Evolutionary conservation across 495 filamentous ascomycete genomes (phyloP), one percentile per base, ranked within the genome.

Genomic region (Pyronema domesticum): DNA sequence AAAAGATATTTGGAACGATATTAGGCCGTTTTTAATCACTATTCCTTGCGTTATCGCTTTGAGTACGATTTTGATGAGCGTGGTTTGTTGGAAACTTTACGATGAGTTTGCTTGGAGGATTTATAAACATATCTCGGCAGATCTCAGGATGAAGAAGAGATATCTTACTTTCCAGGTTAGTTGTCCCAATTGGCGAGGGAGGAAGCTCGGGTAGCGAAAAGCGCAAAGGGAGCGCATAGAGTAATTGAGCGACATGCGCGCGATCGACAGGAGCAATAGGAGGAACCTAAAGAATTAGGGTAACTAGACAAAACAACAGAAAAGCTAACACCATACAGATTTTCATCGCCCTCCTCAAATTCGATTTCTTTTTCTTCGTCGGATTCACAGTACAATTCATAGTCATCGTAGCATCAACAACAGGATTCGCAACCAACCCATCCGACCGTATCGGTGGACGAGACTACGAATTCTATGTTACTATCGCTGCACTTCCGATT

Each of bases 291-390:
- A 5, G 23, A 30, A 2, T 30, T 30, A 30, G 23, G 23, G 23
- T 5, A n/a, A n/a, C n/a, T n/a, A n/a, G n/a, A 5, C 23, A 30
- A 5, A 30, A 5, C 23, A 30, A 30, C 23, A 1, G 1, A 30
- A 30, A 30, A 30, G 23, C 67, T 74, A 58, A 79, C 54, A 23
- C 3, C 15, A 18, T 49, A 19, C 58, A 96, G 89, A 88, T 98
- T 64, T 98, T 95, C 70, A 95, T 98, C 62, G 85, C 93, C 37
- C 77, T 96, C 8, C 75, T 98, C 51, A 98, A 98, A 68, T 98
- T 98, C 68, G 91, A 98, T 71, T 96, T 98, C 69, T 98, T 98
- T 77, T 95, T 98, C 76, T 98, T 98, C 77, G 79, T 98, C 50
- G 91, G 88, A 11, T 98, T 98, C 65, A 95, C 89, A 6, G 82